These are phyloP conservation scores for Salisapilia sapeloensis DNA, from an alignment of 352 stramenopile genomes.

Conservation along the genomic window DNA sequence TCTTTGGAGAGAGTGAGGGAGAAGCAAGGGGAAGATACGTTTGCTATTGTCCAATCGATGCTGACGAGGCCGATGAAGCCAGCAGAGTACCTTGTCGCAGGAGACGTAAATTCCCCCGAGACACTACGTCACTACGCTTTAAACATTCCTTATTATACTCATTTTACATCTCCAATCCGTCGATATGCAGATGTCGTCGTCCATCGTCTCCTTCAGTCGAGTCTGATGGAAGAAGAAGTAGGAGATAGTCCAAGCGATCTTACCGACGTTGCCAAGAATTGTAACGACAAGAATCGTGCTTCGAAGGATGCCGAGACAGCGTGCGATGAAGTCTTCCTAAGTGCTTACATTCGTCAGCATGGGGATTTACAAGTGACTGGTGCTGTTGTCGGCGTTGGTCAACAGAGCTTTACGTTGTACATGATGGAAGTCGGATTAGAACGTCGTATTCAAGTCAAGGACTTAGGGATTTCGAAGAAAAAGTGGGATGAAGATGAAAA, in stretches of 20 bases:
- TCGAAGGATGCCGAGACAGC: conserved; percentile 67
- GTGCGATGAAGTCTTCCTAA: conserved; percentile 68
- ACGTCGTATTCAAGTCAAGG: conserved; percentile 34
- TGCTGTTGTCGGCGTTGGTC: conserved; percentile 50
- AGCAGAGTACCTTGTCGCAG: conserved; percentile 86
- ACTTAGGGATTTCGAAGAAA: conserved; percentile 17
- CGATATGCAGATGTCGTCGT: conserved; percentile 84
- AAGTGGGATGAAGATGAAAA: too few species aligned
- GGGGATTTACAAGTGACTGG: conserved; percentile 40
- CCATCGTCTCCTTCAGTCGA: conserved; percentile 46
- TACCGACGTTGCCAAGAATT: conserved; percentile 43
- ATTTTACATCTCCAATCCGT: conserved; percentile 96
- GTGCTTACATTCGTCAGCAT: conserved; percentile 50
- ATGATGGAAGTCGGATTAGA: conserved; percentile 59
- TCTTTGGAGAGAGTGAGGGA: conserved; percentile 69
- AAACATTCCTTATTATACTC: conserved; percentile 96
- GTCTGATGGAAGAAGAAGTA: conserved; percentile 7
- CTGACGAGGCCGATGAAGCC: conserved; percentile 90
- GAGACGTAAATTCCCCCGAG: conserved; percentile 33
- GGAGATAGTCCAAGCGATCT: conserved; percentile 7
- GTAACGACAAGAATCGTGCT: conserved; percentile 77
- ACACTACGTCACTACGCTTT: conserved; percentile 92
- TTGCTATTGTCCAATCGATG: conserved; percentile 84
- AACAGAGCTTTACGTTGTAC: conserved; percentile 65
- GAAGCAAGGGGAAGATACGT: conserved; percentile 55